Base-by-base conservation (phyloP, 2,329 filamentous ascomycete species). In the Gaeumannomyces tritici region DNA sequence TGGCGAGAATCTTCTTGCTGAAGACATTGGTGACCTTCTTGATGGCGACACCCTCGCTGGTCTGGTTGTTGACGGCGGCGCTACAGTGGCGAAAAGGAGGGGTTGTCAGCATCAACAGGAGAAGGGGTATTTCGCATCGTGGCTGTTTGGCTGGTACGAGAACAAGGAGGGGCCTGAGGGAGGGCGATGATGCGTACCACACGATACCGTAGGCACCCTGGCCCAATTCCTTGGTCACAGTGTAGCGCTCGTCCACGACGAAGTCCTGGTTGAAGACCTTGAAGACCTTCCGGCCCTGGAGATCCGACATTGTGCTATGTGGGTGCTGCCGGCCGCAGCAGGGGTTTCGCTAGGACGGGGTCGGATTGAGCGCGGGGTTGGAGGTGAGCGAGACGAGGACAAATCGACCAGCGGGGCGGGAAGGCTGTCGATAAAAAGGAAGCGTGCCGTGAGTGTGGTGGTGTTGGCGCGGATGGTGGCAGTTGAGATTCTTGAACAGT, bases 21-120 rank as follows among this genome's bases (percentile, higher is more conserved):
- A 99, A 99, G 71, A 99, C 93, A 89, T 99, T 99, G 80, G 95
- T 99, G 75, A 99, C 91, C 79, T 99, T 99, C 80, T 99, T 99
- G 82, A 99, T 95, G 71, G 95, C 95, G 66, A 99, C 93, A 55
- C 93, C 93, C 74, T 99, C 95, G 71, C 87, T 89, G 35, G 90
- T 96, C 75, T 92, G 87, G 73, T 87, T 88, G 82, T 98, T 97
- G 68, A 91, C 90, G 62, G 95, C 95, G 64, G 95, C 93, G 77
- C 93, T 96, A 74, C 66, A 66, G 28, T 18, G 61, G 47, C 33
- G 56, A 54, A 57, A 58, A 42, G 31, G n/a, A 33, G 15, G 28
- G 33, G 33, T 12, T 59, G 63, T 64, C 35, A 66, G 62, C 33
- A 27, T 29, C 21, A 12, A 21, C 26, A 63, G 57, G 54, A 18